Base-by-base conservation (phyloP, 1,284 basidiomycete species). In the Blastosporella zonata region DNA sequence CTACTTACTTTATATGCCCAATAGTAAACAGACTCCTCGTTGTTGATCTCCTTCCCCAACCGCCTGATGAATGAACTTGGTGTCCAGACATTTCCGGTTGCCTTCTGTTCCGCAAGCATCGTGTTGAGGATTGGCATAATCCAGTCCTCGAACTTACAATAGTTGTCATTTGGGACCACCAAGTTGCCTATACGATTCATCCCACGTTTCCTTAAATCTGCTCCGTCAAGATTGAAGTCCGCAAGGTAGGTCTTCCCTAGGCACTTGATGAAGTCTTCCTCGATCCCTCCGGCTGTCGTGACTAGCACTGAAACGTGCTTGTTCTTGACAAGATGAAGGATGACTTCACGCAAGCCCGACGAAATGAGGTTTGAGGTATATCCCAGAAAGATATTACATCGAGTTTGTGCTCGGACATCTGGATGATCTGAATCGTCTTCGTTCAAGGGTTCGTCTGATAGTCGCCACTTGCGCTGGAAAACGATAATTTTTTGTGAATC, bases 101-200 rank as follows among this genome's bases (percentile, higher is more conserved):
- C 67, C 55, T 81, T 78, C 70, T 99, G 97, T 65, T 99, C 97
- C 15, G 73, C 79, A 23, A 97, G 79, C 93, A 99, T 93, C 36
- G 75, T 67, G 64, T 99, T 90, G 35, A 99, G 79, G 50, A 98
- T 93, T 1, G 97, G 97, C 43, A 86, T 88, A 9, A 99, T 81
- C 97, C 97, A 99, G 66, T 99, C 96, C 69, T 99, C 97, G 59
- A 99, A 99, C 62, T 91, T 90, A 82, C 97, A 98, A 69, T 99
- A 99, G 65, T 99, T 99, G 61, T 97, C 94, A 65, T 99, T 99
- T 10, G 97, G 97, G 1, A 99, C 87, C 47, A 99, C 74, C 34
- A 99, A 79, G 62, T 99, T 99, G n/a, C 97, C 97, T 56, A 99
- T 96, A 23, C 97, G 83, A 62, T 99, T 99, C 75, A 99, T 84